Base-by-base conservation (phyloP, 1,284 basidiomycete species). In the Cryptococcus sp. region DNA sequence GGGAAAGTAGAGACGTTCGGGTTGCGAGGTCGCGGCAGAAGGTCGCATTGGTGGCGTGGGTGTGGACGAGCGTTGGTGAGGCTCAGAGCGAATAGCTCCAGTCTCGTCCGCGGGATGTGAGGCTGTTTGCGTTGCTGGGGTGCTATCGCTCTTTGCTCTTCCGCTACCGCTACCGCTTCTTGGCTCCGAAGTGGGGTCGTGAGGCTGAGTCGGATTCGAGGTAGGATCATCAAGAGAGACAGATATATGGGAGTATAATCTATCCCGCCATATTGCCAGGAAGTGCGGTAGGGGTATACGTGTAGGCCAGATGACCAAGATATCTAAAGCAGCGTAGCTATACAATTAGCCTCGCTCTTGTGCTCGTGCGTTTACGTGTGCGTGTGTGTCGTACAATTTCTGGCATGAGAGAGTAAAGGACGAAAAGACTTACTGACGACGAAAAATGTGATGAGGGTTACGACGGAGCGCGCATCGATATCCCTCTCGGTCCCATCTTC, bases 381-480 rank as follows among this genome's bases (percentile, higher is more conserved):
- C 19, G 41, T 20, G 38, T 3, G 16, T n/a, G 38, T 41, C 17
- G 30, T 25, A 25, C 25, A 25, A 6, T 25, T 25, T 6, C 25
- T 25, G 25, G 25, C 25, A 15, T 22, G 20, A 49, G 19, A 22
- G 16, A 19, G 50, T 35, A 20, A 46, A 27, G 15, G n/a, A 50
- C 42, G 8, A 30, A 25, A 10, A 4, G 6, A 80, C 83, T 76
- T 61, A 85, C 89, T 92, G 52, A 89, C 88, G 47, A 86, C 53
- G 63, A 91, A 81, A 79, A 92, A 93, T 16, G 90, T 71, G 46
- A 88, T 80, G 35, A 92, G 78, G 0, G 86, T 87, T 27, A 86
- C 83, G 58, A 90, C 84, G 16, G 86, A 72, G 47, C 71, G 62
- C 43, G 73, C 76, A 56, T 78, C 72, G 39, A 77, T 75, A 1